Percentiles rank a stretch among this genome's conserved stretches.
phyloP scores from a whole-genome alignment of 805 yeast species.

The Grigorovia jiainica region DNA sequence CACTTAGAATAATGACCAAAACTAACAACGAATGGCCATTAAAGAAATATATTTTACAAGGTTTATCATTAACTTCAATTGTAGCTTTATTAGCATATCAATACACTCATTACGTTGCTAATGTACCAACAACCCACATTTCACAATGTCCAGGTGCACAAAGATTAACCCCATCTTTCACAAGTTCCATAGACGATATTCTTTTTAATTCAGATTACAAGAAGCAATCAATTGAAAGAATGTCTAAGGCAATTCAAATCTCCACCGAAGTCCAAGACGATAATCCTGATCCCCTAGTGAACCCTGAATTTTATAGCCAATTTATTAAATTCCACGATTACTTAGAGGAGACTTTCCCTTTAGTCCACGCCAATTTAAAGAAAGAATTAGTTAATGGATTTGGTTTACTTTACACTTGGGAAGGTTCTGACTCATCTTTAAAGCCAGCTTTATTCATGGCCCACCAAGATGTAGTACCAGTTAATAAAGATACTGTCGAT shows the following conservation, averaged over 20 bases:
- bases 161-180: constrained; percentile 19
- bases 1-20: background rate
- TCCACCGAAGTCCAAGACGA: constrained; percentile 59
- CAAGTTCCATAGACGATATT: constrained; percentile 19
- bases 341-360: constrained; percentile 48
- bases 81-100: background rate
- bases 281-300: constrained; percentile 26
- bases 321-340: constrained; percentile 44
- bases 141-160: constrained; percentile 12
- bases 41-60: background rate
- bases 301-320: constrained; percentile 32
- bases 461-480: constrained; percentile 85
- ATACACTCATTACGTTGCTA: background rate
- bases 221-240: constrained; percentile 32
- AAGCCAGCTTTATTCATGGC: constrained; percentile 68
- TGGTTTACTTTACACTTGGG: constrained; percentile 57
- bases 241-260: constrained; percentile 52
- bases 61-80: background rate
- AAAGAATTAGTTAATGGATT: constrained; percentile 50
- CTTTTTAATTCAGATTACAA: constrained; percentile 30
- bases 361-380: constrained; percentile 37
- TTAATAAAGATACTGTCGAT: constrained; percentile 43
- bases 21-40: background rate
- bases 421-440: constrained; percentile 42
- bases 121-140: background rate